Percentiles rank a stretch among this genome's conserved stretches.
phyloP scores from a whole-genome alignment of 2,329 filamentous ascomycete species.

The Fusarium coffeatum region DNA sequence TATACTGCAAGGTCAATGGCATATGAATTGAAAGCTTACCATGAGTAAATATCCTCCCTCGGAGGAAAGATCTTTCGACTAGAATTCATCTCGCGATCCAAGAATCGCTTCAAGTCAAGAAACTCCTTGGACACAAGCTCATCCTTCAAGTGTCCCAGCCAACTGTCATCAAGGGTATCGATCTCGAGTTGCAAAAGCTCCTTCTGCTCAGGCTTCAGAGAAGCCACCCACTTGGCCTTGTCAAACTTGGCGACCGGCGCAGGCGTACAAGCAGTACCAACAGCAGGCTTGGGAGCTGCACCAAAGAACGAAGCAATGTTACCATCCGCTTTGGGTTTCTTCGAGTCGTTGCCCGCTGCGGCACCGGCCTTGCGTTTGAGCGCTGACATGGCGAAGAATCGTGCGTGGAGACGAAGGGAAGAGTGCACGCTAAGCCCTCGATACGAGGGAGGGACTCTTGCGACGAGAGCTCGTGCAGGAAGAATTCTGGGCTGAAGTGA shows the following conservation, averaged over 20 bases:
- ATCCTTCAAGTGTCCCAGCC: conserved; percentile 89
- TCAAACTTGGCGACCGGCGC: conserved; percentile 72
- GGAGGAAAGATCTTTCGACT: conserved; percentile 89
- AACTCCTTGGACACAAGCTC: conserved; percentile 85
- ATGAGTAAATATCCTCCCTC: conserved; percentile 90
- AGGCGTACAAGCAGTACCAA: conserved; percentile 47
- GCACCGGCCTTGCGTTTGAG: conserved; percentile 75
- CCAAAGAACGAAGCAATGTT: conserved; percentile 93
- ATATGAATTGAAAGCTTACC: conserved; percentile 64
- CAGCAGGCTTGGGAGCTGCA: conserved; percentile 65
- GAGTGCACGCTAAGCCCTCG: conserved; percentile 36
- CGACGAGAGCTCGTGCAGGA: conserved; percentile 11
- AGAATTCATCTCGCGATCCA: conserved; percentile 78
- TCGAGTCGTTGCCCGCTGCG: conserved; percentile 62
- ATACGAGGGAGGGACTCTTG: conserved; percentile 24
- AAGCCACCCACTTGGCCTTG: conserved; percentile 89
- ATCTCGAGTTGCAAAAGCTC: conserved; percentile 89
- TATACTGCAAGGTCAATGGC: neutral
- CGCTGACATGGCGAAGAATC: conserved; percentile 59
- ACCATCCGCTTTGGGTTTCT: conserved; percentile 79
- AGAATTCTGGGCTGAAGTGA: conserved; percentile 30
- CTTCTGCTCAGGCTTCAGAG: conserved; percentile 83
- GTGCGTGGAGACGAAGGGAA: conserved; percentile 33
- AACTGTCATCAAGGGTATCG: conserved; percentile 89
- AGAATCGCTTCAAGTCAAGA: conserved; percentile 86